Evolutionary conservation across 2,329 filamentous ascomycete species (phyloP).

Genomic region (Venturia effusa): DNA sequence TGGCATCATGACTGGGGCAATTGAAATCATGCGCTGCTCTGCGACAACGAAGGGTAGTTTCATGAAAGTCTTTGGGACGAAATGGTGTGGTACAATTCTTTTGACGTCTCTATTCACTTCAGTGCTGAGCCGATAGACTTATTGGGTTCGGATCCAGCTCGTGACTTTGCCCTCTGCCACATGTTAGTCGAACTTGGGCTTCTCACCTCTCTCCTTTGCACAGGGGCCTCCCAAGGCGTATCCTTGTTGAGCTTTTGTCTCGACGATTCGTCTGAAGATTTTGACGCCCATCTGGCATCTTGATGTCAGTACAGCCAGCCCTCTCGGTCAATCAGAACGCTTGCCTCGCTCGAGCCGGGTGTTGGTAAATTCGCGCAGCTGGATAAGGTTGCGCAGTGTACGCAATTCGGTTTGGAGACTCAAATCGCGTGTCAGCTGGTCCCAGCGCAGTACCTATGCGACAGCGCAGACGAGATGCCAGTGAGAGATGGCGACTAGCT

Average conservation of each 20-base stretch:
- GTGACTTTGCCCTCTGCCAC: neutral
- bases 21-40: neutral
- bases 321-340: neutral
- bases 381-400: neutral
- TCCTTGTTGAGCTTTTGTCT: neutral
- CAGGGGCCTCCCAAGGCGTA: neutral
- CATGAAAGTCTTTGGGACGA: neutral
- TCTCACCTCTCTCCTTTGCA: neutral
- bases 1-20: neutral
- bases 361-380: neutral
- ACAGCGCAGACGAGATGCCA: neutral
- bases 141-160: neutral
- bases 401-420: neutral
- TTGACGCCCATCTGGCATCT: neutral
- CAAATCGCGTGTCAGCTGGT: neutral
- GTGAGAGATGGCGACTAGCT: neutral
- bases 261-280: neutral
- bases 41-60: neutral
- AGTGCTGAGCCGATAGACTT: neutral
- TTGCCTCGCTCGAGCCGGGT: neutral
- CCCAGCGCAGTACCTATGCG: neutral
- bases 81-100: neutral
- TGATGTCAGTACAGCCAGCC: neutral
- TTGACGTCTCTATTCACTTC: neutral
- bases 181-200: neutral